These are phyloP conservation scores for Yarrowia alimentaria DNA, from an alignment of 805 yeast genomes.

Conservation along the genomic window DNA sequence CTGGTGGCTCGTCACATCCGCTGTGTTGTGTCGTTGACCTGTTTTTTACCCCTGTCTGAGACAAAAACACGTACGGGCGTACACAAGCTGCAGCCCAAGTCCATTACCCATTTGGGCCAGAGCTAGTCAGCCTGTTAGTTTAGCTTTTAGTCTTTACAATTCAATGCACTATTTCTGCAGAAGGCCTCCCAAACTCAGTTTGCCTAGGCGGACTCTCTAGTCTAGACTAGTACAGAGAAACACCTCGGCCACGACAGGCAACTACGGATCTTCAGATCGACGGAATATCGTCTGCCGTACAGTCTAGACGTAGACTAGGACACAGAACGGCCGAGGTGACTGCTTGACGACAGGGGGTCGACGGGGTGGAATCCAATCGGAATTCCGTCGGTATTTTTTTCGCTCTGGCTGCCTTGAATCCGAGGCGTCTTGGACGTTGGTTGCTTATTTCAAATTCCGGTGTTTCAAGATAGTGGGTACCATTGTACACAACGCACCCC, in stretches of 20 bases:
- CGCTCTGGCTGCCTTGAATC: no score
- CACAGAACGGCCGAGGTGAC: background rate
- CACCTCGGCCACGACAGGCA: slow-evolving; percentile 14
- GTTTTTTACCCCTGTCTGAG: background rate
- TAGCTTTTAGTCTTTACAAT: background rate
- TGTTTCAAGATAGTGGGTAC: slow-evolving; percentile 6
- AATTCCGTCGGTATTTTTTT: no score
- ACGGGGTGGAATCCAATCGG: no score
- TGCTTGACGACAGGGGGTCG: background rate
- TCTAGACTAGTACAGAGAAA: background rate
- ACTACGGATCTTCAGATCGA: background rate
- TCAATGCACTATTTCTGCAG: slow-evolving; percentile 3
- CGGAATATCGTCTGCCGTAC: background rate
- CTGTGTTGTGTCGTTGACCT: no score
- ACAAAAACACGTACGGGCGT: slow-evolving; percentile 18
- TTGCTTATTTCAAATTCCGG: slow-evolving; percentile 1
- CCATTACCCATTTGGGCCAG: slow-evolving; percentile 17
- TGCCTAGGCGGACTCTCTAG: background rate
- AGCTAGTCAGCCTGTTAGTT: slow-evolving; percentile 19
- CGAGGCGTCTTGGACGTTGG: no score
- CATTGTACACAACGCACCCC: no score
- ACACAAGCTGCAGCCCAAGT: slow-evolving; percentile 8
- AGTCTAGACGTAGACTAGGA: background rate
- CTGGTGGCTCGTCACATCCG: no score
- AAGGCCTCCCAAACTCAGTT: background rate